These are phyloP conservation scores for Morella rubra DNA, from an alignment of 306 rosid genomes.

Conservation along the genomic window DNA sequence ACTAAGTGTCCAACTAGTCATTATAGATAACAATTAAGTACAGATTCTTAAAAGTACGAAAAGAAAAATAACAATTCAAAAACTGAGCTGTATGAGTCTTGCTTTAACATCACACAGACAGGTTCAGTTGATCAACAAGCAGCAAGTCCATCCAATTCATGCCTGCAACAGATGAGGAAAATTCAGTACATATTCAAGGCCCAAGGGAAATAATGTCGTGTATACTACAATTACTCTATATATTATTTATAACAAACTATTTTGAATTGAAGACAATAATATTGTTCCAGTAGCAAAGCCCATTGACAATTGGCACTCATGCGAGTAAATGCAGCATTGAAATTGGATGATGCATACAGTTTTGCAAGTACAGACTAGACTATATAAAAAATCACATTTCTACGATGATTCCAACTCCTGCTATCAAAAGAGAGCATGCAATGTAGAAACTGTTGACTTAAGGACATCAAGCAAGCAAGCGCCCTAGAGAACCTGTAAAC, in stretches of 20 bases:
- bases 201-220: neutral
- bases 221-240: neutral
- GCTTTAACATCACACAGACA: conserved; percentile 7
- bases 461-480: neutral
- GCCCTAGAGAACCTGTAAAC: neutral
- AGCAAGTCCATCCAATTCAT: conserved; percentile 15
- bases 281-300: neutral
- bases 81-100: conserved; percentile 1
- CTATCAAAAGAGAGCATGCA: neutral
- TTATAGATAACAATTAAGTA: conserved; percentile 3
- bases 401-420: neutral
- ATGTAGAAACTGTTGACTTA: neutral
- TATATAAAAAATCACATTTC: neutral
- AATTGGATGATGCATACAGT: neutral
- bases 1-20: conserved; percentile 1
- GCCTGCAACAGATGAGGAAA: conserved; percentile 21
- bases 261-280: neutral
- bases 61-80: neutral
- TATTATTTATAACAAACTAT: neutral
- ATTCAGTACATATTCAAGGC: neutral
- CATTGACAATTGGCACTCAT: neutral
- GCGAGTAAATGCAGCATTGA: neutral
- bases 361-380: neutral
- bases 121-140: conserved; percentile 4
- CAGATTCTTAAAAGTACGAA: neutral